Percentiles rank a stretch among this genome's conserved stretches.
phyloP scores from a whole-genome alignment of 768 basidiomycete genomes.

The Sarcodon sp. region DNA sequence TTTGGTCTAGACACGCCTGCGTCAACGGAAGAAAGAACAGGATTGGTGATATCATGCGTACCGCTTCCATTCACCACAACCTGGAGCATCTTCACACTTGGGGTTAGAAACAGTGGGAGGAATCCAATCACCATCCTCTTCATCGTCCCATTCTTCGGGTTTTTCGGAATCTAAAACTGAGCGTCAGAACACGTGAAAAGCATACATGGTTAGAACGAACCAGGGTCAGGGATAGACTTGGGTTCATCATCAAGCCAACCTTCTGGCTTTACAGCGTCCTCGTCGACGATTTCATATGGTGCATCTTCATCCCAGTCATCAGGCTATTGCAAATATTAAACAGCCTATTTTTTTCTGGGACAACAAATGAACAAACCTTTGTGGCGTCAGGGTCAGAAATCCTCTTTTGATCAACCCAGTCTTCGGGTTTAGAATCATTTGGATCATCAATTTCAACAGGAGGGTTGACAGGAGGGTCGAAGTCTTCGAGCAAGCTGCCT shows the following conservation, averaged over 20 bases:
- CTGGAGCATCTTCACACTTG: constrained; percentile 78
- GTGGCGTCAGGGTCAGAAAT: constrained; percentile 77
- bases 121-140: constrained; percentile 98
- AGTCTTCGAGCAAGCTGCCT: constrained; percentile 87
- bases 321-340: constrained; percentile 33
- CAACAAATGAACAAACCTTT: constrained; percentile 37
- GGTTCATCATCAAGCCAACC: constrained; percentile 94
- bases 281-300: constrained; percentile 83
- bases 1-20: constrained; percentile 35
- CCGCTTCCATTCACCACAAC: constrained; percentile 93
- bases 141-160: constrained; percentile 99
- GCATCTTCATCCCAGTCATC: constrained; percentile 98
- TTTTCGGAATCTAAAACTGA: constrained; percentile 58
- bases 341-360: neutral
- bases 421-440: constrained; percentile 76
- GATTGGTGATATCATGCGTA: constrained; percentile 13
- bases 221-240: constrained; percentile 73
- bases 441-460: constrained; percentile 88
- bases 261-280: constrained; percentile 80
- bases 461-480: constrained; percentile 89
- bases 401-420: constrained; percentile 87
- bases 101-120: constrained; percentile 85
- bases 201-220: constrained; percentile 22
- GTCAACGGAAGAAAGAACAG: neutral
- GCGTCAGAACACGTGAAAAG: neutral